Evolutionary conservation across 345 rosid genomes (phyloP).

Genomic region (Rhodomyrtus tomentosa): DNA sequence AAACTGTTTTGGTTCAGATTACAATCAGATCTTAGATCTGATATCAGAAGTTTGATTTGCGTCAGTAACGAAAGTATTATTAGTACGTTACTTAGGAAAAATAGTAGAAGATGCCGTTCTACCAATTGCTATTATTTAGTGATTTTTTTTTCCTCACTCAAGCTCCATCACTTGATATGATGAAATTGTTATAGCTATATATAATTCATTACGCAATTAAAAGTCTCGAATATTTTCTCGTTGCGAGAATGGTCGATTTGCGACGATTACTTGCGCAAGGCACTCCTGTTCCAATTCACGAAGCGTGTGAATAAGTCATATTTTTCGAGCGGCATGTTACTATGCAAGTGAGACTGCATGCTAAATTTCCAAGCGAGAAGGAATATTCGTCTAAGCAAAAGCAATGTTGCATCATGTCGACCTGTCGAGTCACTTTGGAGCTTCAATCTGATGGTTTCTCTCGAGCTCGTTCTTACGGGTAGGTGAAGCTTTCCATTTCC

Average conservation of each 20-base stretch:
- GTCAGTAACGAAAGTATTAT: background rate
- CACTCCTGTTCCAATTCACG: fast-evolving
- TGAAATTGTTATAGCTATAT: background rate
- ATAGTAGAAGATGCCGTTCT: background rate
- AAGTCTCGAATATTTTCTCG: background rate
- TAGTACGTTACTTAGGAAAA: background rate
- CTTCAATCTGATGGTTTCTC: background rate
- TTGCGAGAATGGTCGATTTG: no score
- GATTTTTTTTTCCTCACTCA: no score
- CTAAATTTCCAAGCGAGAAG: background rate
- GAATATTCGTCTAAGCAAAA: background rate
- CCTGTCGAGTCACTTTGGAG: background rate
- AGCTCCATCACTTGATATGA: background rate
- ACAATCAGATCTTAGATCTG: background rate
- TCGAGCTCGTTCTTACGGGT: background rate
- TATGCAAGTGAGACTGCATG: background rate
- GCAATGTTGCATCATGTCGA: background rate
- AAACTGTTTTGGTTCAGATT: background rate
- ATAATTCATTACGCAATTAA: background rate
- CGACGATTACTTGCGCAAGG: background rate
- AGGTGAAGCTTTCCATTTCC: background rate
- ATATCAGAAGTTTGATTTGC: background rate
- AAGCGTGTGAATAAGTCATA: background rate
- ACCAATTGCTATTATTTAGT: background rate
- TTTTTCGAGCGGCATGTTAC: background rate